Evolutionary conservation across 495 filamentous ascomycete species (phyloP), one percentile per base, ranked within the genome.

Genomic region (Aspergillus saccharolyticus): DNA sequence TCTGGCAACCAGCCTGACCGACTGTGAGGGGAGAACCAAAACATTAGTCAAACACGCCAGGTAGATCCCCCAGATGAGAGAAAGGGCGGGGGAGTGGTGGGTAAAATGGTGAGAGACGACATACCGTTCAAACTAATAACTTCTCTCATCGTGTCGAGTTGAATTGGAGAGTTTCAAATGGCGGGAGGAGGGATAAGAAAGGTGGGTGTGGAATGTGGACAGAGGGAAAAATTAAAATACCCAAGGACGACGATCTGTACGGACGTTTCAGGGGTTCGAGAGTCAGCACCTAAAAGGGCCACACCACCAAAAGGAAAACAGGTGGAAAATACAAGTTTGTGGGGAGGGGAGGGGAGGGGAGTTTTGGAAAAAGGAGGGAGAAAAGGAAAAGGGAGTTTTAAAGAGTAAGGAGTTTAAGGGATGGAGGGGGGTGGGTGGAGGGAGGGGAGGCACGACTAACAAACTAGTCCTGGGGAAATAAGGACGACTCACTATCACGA

Each of bases 1-100:
- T 98, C 77, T 98, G 94, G 84, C 95, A 97, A 87, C 94, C 94
- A 72, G 94, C 94, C 84, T 98, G 94, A 79, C 94, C 94, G 79
- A 98, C 94, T 98, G 70, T 81, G 59, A 58, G 60, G 48, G 49
- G 43, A 39, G 58, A 61, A 53, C 53, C 55, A 59, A 47, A 53
- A 66, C 46, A 54, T 70, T 59, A 67, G 63, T 61, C 58, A 65
- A 56, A 55, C 49, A 20, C 43, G 42, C 53, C 45, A 22, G 46
- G 49, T 33, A 54, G 53, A 52, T 44, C 30, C 33, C 54, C 55
- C 43, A 52, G 55, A 24, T 49, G 54, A 50, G 57, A 53, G 50
- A 53, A 24, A 48, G 53, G 47, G 47, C 33, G 33, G 33, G 33
- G 25, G 25, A 9, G n/a, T n/a, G 9, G 25, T 9, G 25, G 33